A percentile compares a stretch with the other conserved stretches of the same genome.
Conservation (phyloP, 2,329 filamentous ascomycete genomes). For the Paracoccidioides brasiliensis region DNA sequence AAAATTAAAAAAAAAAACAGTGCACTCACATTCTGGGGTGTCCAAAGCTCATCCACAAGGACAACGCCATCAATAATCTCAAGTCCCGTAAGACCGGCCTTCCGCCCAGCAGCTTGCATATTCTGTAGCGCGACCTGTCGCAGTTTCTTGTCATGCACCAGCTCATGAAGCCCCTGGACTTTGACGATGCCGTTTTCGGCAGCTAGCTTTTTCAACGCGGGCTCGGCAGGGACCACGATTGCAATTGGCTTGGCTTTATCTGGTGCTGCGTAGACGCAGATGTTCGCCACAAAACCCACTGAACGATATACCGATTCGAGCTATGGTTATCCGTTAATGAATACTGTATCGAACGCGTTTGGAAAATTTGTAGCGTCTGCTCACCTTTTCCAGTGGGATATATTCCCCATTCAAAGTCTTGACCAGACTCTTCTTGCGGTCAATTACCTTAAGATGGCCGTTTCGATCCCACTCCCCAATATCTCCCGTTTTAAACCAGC, state of each 20-base stretch:
- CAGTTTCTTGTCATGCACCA: constrained; percentile 27
- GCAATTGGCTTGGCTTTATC: constrained; percentile 41
- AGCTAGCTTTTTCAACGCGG: constrained; percentile 47
- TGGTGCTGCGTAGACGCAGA: constrained; percentile 42
- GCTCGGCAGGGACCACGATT: constrained; percentile 50
- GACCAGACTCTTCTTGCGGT: constrained; percentile 96
- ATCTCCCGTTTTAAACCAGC: constrained; percentile 96
- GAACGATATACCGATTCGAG: constrained; percentile 73
- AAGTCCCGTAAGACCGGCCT: constrained; percentile 24
- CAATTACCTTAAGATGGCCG: constrained; percentile 76
- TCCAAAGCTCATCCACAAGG: constrained; percentile 33
- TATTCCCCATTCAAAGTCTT: constrained; percentile 95
- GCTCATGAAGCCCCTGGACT: constrained; percentile 18
- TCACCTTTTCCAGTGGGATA: constrained; percentile 72
- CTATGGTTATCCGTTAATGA: constrained; percentile 24
- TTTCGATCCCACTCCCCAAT: constrained; percentile 76
- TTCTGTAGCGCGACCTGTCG: constrained; percentile 27
- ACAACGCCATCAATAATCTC: constrained; percentile 32
- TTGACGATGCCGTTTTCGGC: constrained; percentile 31
- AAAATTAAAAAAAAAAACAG: neutral
- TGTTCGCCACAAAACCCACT: constrained; percentile 39
- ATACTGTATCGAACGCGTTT: neutral
- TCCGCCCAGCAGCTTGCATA: constrained; percentile 23
- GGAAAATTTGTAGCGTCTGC: neutral
- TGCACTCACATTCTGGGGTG: constrained; percentile 41